Conservation (phyloP, 129 eudicot species). For the Sambucus nigra region DNA sequence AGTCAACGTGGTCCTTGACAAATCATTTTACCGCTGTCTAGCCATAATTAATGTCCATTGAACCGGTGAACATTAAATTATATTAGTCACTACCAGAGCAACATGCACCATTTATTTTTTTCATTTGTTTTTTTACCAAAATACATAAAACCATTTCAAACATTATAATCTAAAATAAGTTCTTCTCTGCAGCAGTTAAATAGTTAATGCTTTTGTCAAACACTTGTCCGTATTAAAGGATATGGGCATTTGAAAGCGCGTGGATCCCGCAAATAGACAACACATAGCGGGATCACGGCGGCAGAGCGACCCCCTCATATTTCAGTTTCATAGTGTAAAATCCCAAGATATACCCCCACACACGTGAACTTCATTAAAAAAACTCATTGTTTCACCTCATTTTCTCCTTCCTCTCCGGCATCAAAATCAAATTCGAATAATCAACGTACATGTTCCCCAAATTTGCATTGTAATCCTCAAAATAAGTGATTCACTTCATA, state of each 20-base stretch:
- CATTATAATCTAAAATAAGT: too few relatives aligned
- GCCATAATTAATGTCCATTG: not conserved
- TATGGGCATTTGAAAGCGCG: constrained; percentile 7
- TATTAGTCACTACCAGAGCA: not conserved
- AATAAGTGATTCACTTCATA: too few relatives aligned
- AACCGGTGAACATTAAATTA: not conserved
- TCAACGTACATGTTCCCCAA: too few relatives aligned
- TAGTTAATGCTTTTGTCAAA: too few relatives aligned
- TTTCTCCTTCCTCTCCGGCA: constrained; percentile 37
- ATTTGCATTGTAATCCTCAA: too few relatives aligned
- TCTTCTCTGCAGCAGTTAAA: too few relatives aligned
- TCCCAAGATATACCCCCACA: constrained; percentile 9
- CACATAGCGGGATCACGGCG: constrained; percentile 35
- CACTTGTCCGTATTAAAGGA: not conserved
- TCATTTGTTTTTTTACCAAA: too few relatives aligned
- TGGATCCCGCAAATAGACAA: constrained; percentile 12
- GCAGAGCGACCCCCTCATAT: not conserved
- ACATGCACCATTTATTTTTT: too few relatives aligned
- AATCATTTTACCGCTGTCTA: not conserved
- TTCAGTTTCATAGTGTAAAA: constrained; percentile 1
- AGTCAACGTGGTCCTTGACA: constrained; percentile 17
- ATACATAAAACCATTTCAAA: too few relatives aligned
- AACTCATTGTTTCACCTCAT: not conserved
- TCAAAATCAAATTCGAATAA: constrained; percentile 18
- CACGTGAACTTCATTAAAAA: constrained; percentile 55